phyloP scores from a whole-genome alignment of 2,329 filamentous ascomycete genomes.

The Hypoxylon sp. region DNA sequence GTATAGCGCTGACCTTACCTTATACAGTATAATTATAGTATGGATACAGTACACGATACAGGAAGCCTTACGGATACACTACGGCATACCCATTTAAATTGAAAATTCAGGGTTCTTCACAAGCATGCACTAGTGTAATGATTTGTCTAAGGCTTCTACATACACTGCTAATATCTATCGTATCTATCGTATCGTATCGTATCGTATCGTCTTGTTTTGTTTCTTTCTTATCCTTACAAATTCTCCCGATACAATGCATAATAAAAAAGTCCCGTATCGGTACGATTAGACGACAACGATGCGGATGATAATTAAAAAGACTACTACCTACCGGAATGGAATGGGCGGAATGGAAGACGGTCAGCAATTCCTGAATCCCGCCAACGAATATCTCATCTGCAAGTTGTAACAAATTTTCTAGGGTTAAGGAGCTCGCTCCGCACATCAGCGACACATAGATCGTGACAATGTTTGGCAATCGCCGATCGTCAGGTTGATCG shows the following conservation, averaged over 20 bases:
- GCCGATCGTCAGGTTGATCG: conserved; percentile 45
- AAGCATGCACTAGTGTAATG: conserved; percentile 16
- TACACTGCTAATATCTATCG: no score
- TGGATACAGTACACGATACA: conserved; percentile 9
- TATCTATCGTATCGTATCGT: no score
- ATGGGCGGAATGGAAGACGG: conserved; percentile 34
- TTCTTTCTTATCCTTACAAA: conserved; percentile 13
- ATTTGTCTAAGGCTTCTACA: neutral
- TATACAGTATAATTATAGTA: conserved; percentile 8
- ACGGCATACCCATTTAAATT: neutral
- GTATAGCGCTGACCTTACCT: neutral
- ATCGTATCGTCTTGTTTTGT: no score
- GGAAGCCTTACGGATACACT: neutral
- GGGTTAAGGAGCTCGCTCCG: conserved; percentile 32
- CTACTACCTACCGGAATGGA: conserved; percentile 44
- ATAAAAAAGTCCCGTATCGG: conserved; percentile 12
- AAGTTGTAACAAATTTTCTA: conserved; percentile 36
- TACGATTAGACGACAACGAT: conserved; percentile 31
- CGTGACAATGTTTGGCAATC: conserved; percentile 47
- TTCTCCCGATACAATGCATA: conserved; percentile 1
- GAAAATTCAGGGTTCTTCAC: conserved; percentile 28
- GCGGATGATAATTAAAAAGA: conserved; percentile 33
- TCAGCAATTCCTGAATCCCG: conserved; percentile 36
- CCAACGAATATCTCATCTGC: conserved; percentile 27
- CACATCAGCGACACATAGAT: conserved; percentile 45